Evolutionary conservation across 2,329 filamentous ascomycete genomes (phyloP), one percentile per base, ranked within the genome.

Genomic region (Trichoderma koningiopsis): DNA sequence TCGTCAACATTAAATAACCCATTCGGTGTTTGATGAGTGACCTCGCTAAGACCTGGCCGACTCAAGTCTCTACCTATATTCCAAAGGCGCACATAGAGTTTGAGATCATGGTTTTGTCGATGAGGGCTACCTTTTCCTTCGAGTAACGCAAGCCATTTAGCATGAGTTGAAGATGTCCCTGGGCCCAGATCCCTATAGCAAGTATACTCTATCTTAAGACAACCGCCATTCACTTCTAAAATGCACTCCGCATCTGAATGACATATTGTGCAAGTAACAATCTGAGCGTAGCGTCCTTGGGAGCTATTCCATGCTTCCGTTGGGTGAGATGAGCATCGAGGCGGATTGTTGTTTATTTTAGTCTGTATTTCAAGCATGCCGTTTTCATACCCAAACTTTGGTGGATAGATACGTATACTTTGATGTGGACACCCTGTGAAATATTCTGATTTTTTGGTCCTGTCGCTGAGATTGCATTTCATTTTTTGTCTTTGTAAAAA

Each of bases 111-210:
- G 6, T 37, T n/a, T 11, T 58, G 7, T 27, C 56, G n/a, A 22
- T 58, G 31, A 3, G 56, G 56, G n/a, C 31, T 58, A n/a, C 56
- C 56, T 6, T 35, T 10, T 11, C 33, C 56, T 10, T 11, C 24
- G 24, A 58, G 56, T 8, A 58, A 58, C 37, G 56, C 56, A 58
- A 58, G 31, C 56, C 56, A 58, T 24, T 68, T 68, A 16, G 37
- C 43, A 29, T 68, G 19, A 19, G 7, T 37, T 53, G 56, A 43
- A 22, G 53, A 27, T 27, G 3, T 37, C 8, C 55, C 65, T 10
- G 56, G 31, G 13, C 56, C 65, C 16, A 68, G 55, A n/a, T 68
- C 56, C 53, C 57, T 61, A 11, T 68, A 68, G 65, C 65, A 68
- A 52, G 65, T 68, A 22, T 68, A 68, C 31, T 11, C 16, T 22